These are phyloP conservation scores for Metrosideros polymorpha DNA, from an alignment of 441 rosid genomes.

Conservation along the genomic window DNA sequence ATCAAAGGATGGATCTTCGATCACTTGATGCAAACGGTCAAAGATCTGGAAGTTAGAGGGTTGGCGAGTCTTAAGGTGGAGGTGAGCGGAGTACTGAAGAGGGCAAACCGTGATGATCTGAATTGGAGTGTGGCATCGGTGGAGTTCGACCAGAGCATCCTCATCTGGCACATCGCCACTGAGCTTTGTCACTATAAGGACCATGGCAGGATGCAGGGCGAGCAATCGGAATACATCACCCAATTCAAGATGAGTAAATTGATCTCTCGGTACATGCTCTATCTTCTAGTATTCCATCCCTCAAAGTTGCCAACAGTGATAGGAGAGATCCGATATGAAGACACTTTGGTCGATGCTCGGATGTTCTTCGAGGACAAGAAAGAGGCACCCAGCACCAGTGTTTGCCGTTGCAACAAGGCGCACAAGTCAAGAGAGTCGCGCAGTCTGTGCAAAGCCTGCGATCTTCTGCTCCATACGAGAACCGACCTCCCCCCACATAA, in stretches of 20 bases:
- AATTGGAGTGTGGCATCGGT: not conserved
- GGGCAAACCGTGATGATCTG: rapidly evolving
- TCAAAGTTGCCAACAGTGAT: not conserved
- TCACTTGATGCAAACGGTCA: not conserved
- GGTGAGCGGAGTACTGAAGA: rapidly evolving
- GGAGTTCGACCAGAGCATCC: not conserved
- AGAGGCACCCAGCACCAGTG: not conserved
- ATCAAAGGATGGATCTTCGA: not conserved
- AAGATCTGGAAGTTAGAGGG: not conserved
- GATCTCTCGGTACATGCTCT: not conserved
- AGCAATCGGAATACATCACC: rapidly evolving
- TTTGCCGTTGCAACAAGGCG: rapidly evolving
- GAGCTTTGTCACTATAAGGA: not conserved
- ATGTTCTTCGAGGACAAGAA: not conserved
- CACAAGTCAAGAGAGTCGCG: not conserved
- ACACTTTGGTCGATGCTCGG: rapidly evolving
- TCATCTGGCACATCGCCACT: too few species aligned
- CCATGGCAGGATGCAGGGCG: rapidly evolving
- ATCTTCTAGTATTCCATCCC: not conserved
- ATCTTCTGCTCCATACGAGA: not conserved
- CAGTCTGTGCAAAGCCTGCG: not conserved
- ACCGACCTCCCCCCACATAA: not conserved
- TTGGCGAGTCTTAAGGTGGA: not conserved
- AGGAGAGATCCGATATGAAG: not conserved
- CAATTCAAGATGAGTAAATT: not conserved